phyloP scores from a whole-genome alignment of 345 rosid genomes.

The Salix udensis region DNA sequence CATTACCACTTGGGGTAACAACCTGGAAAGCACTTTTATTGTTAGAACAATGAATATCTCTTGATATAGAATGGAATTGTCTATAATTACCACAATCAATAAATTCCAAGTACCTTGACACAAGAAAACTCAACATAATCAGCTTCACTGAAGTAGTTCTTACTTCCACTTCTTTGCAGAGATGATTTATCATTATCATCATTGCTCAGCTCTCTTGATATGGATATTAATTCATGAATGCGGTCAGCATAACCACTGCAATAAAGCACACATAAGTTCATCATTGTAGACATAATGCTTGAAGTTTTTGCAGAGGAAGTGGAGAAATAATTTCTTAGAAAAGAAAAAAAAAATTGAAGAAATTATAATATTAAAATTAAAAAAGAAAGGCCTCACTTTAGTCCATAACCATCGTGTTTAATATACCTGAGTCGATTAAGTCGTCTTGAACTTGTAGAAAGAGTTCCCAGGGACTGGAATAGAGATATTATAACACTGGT shows the following conservation, averaged over 20 bases:
- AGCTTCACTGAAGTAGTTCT: constrained; percentile 80
- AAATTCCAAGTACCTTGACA: constrained; percentile 69
- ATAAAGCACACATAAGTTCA: constrained; percentile 13
- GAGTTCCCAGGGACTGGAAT: constrained; percentile 89
- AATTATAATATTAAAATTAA: not conserved
- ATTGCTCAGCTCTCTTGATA: constrained; percentile 78
- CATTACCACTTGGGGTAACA: constrained; percentile 91
- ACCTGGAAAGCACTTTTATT: constrained; percentile 48
- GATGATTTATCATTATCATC: constrained; percentile 61
- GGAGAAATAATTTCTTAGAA: not conserved
- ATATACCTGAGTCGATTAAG: constrained; percentile 90
- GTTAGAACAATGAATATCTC: constrained; percentile 16
- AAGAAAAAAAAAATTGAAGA: no score
- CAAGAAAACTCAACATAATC: constrained; percentile 83
- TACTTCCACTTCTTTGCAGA: constrained; percentile 62
- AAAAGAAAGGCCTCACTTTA: not conserved
- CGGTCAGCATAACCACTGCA: constrained; percentile 97
- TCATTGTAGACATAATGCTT: not conserved
- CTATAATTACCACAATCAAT: not conserved
- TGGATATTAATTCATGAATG: constrained; percentile 76
- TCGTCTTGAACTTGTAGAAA: constrained; percentile 85
- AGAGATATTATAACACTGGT: constrained; percentile 89
- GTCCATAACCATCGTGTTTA: not conserved
- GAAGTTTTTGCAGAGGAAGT: not conserved
- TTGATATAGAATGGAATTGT: constrained; percentile 3